A percentile compares a stretch with the other conserved stretches of the same genome.
phyloP scores from a whole-genome alignment of 106 monocot species.

The Narthecium ossifragum region DNA sequence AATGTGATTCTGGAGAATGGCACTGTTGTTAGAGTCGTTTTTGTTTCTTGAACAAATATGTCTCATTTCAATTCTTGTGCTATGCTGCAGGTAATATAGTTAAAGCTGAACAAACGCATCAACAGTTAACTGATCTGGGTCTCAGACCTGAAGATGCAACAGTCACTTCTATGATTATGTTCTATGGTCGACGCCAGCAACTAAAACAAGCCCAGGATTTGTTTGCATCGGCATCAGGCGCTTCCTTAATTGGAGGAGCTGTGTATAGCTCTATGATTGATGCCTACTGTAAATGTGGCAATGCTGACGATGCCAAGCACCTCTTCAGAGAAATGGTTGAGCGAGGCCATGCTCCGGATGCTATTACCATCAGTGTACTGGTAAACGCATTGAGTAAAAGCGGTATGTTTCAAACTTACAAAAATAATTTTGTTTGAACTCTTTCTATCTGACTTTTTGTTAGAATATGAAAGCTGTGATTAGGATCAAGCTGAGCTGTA shows the following conservation, averaged over 20 bases:
- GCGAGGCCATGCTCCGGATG: slow-evolving; percentile 44
- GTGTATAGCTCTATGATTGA: slow-evolving; percentile 65
- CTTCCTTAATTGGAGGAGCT: slow-evolving; percentile 20
- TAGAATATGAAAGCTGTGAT: neutral
- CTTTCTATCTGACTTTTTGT: slow-evolving; percentile 3
- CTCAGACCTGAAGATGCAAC: slow-evolving; percentile 42
- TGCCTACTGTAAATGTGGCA: slow-evolving; percentile 55
- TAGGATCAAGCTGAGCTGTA: too few relatives aligned
- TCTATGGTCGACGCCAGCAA: slow-evolving; percentile 42
- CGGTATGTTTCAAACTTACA: slow-evolving; percentile 32
- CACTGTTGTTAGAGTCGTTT: neutral
- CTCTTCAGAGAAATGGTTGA: slow-evolving; percentile 41
- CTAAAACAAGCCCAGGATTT: slow-evolving; percentile 42
- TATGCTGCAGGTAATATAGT: slow-evolving; percentile 44
- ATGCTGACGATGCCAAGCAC: slow-evolving; percentile 48
- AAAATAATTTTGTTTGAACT: neutral
- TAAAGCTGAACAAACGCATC: slow-evolving; percentile 35
- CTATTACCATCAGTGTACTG: slow-evolving; percentile 60
- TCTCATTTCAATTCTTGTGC: neutral
- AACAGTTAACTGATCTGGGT: slow-evolving; percentile 42
- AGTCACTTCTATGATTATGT: slow-evolving; percentile 64
- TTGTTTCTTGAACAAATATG: neutral
- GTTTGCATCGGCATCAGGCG: slow-evolving; percentile 27
- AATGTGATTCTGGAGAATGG: neutral
- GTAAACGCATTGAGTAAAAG: slow-evolving; percentile 66